A percentile compares a stretch with the other conserved stretches of the same genome.
Conservation (phyloP, 306 rosid species). For the Cicer yamashitae region DNA sequence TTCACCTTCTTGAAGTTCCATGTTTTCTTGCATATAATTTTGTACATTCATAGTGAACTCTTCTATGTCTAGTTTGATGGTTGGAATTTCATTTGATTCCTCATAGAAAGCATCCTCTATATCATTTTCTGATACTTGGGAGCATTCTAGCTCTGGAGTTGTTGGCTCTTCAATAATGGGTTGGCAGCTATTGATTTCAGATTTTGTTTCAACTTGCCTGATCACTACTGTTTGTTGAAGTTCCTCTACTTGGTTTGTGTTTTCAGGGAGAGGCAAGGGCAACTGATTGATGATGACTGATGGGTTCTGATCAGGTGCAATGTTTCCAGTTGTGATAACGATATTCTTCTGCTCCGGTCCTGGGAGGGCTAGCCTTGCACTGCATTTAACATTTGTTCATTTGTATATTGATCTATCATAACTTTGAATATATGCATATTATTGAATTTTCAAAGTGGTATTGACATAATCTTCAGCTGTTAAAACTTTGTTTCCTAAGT, state of each 20-base stretch:
- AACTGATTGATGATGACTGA: constrained; percentile 46
- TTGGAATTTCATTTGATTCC: constrained; percentile 83
- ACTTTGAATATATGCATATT: constrained; percentile 19
- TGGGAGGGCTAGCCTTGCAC: constrained; percentile 97
- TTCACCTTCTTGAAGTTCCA: constrained; percentile 88
- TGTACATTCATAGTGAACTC: constrained; percentile 85
- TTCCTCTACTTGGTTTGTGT: constrained; percentile 54
- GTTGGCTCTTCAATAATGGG: constrained; percentile 98
- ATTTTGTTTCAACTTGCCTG: constrained; percentile 47
- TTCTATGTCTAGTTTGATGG: constrained; percentile 77
- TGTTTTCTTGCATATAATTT: constrained; percentile 80
- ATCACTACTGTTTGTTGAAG: constrained; percentile 53
- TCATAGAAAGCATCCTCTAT: constrained; percentile 76
- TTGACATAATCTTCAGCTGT: constrained; percentile 26
- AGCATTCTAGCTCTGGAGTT: constrained; percentile 83
- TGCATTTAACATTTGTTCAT: constrained; percentile 57
- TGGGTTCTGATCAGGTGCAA: constrained; percentile 51
- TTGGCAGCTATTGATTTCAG: constrained; percentile 56
- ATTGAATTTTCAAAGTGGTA: constrained; percentile 39
- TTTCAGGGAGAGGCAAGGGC: constrained; percentile 64
- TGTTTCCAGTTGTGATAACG: constrained; percentile 60
- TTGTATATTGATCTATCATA: constrained; percentile 48
- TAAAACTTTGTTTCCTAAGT: constrained; percentile 32
- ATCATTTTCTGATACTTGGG: constrained; percentile 57
- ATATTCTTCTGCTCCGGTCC: constrained; percentile 83